phyloP scores from a whole-genome alignment of 1,139 yeast genomes.

The Suhomyces wounanorum region DNA sequence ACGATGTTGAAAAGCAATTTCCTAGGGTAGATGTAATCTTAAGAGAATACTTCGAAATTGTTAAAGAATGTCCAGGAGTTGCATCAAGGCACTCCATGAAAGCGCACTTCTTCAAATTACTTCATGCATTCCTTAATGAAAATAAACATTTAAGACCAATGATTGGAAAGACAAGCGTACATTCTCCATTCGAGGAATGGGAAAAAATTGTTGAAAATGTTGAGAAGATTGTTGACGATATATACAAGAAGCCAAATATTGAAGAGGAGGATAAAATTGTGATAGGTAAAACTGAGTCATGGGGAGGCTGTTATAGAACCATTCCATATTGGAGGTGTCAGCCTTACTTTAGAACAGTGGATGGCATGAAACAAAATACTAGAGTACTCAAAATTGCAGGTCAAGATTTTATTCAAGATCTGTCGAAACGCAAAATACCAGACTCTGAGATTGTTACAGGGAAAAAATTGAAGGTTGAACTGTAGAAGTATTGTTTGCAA shows the following conservation, averaged over 20 bases:
- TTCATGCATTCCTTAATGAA: slow-evolving; percentile 73
- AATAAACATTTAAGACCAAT: slow-evolving; percentile 78
- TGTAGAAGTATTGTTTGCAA: not conserved
- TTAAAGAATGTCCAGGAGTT: slow-evolving; percentile 61
- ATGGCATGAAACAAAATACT: slow-evolving; percentile 59
- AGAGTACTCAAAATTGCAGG: slow-evolving; percentile 43
- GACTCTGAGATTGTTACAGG: not conserved
- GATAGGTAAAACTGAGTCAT: slow-evolving; percentile 43
- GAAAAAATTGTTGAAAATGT: slow-evolving; percentile 69
- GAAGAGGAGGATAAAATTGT: slow-evolving; percentile 51
- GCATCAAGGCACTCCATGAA: slow-evolving; percentile 87
- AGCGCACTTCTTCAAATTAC: slow-evolving; percentile 85
- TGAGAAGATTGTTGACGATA: slow-evolving; percentile 61
- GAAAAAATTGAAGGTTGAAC: not conserved
- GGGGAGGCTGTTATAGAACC: slow-evolving; percentile 81
- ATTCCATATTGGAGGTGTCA: slow-evolving; percentile 98
- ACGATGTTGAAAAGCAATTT: slow-evolving; percentile 64
- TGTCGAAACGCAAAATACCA: not conserved
- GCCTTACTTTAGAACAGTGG: slow-evolving; percentile 86
- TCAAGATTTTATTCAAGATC: slow-evolving; percentile 2
- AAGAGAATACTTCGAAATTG: slow-evolving; percentile 87
- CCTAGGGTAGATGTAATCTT: slow-evolving; percentile 84
- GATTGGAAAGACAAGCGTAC: slow-evolving; percentile 60
- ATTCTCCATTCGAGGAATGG: slow-evolving; percentile 56
- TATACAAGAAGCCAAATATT: slow-evolving; percentile 48